Conservation (phyloP, 495 filamentous ascomycete genomes). For the Aspergillus panamensis region DNA sequence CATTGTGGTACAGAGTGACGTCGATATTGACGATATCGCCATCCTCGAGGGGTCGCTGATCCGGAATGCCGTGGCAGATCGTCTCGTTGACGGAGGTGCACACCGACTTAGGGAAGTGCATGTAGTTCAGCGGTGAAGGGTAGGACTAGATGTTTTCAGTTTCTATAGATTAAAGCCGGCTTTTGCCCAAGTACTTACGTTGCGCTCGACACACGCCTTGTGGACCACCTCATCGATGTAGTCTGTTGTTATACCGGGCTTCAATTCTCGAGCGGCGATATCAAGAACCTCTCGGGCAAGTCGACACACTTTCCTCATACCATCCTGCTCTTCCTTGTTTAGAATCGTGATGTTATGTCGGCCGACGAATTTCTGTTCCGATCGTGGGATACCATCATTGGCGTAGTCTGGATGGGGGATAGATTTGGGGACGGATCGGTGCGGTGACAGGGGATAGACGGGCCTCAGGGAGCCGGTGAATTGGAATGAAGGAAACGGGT, state of each 20-base stretch:
- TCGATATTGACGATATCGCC: slow-evolving; percentile 91
- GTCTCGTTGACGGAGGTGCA: slow-evolving; percentile 96
- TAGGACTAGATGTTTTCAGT: slow-evolving; percentile 64
- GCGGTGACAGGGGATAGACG: slow-evolving; percentile 81
- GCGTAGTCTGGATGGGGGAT: slow-evolving; percentile 87
- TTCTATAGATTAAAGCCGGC: neutral
- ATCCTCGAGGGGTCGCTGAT: slow-evolving; percentile 71
- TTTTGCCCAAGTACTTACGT: slow-evolving; percentile 53
- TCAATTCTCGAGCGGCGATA: slow-evolving; percentile 74
- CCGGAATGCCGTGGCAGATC: slow-evolving; percentile 92
- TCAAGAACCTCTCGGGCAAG: slow-evolving; percentile 90
- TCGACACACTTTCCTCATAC: slow-evolving; percentile 90
- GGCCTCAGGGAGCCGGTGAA: slow-evolving; percentile 81
- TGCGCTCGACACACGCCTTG: slow-evolving; percentile 87
- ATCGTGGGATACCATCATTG: slow-evolving; percentile 74
- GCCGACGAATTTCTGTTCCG: slow-evolving; percentile 66
- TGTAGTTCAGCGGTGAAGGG: slow-evolving; percentile 94
- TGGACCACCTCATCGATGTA: slow-evolving; percentile 95
- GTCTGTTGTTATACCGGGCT: slow-evolving; percentile 91
- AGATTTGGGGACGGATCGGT: slow-evolving; percentile 67
- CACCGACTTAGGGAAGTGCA: slow-evolving; percentile 94
- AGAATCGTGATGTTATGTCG: slow-evolving; percentile 78
- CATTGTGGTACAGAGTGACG: slow-evolving; percentile 80
- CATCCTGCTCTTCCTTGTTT: slow-evolving; percentile 72
- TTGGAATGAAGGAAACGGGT: slow-evolving; percentile 83